These are phyloP conservation scores for Carex sylvatica DNA, from an alignment of 202 grass and related monocot species.

Conservation along the genomic window DNA sequence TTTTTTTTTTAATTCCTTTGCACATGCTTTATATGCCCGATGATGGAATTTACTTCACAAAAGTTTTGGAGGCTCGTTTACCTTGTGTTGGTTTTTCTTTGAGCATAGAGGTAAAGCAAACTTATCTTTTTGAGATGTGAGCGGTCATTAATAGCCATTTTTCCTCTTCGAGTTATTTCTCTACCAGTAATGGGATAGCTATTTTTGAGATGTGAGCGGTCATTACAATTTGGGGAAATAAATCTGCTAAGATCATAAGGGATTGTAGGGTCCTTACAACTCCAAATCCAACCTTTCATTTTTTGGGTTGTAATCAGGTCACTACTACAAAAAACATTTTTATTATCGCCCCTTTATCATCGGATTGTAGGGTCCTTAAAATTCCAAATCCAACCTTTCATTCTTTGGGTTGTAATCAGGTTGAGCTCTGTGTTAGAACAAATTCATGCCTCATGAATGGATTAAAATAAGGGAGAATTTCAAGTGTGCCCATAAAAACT, in stretches of 20 bases:
- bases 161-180: not conserved
- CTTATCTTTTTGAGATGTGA: not conserved
- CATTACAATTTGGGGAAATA: no score
- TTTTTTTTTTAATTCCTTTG: not conserved
- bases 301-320: no score
- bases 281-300: no score
- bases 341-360: no score
- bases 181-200: not conserved
- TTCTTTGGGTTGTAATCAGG: no score
- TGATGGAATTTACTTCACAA: not conserved
- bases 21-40: not conserved
- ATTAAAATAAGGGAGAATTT: not conserved
- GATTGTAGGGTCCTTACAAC: no score
- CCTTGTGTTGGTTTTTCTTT: slow-evolving; percentile 11
- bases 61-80: not conserved
- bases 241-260: no score
- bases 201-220: no score
- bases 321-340: no score
- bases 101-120: not conserved
- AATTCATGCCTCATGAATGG: not conserved
- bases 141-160: not conserved
- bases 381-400: no score
- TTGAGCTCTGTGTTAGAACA: not conserved
- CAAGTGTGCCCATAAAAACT: no score
- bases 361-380: no score